Evolutionary conservation across 805 yeast genomes (phyloP), one percentile per base, ranked within the genome.

Genomic region (Barnettozyma californica): DNA sequence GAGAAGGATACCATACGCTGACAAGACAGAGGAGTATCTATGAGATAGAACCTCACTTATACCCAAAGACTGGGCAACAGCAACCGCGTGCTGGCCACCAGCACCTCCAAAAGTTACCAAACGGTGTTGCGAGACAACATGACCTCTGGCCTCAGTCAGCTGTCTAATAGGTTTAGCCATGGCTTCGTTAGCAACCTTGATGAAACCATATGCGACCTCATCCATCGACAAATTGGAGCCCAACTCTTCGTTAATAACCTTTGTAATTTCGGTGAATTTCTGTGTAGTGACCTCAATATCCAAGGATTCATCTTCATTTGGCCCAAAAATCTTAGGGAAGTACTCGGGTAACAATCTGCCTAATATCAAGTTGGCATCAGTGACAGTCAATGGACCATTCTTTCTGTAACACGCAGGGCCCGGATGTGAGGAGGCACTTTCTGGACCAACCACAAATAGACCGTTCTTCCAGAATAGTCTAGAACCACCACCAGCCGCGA

Each of bases 121-220:
- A 49, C 84, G 69, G 63, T 89, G 96, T 10, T 76, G 69, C 9
- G 84, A 63, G 0, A 81, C 74, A 38, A 78, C 73, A 59, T 81
- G 80, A 5, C 96, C 96, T 60, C 82, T 87, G 2, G 92, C 87
- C 62, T 88, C 96, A 0, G 96, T 88, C 45, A 89, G 68, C 38
- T 85, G 82, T 50, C 96, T 74, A 46, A 89, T 86, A 2, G 96
- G 96, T 52, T 95, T 76, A n/a, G 94, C 86, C 96, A 89, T 89
- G 1, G 90, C 71, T 58, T 87, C 95, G 58, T 86, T 84, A 1
- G 96, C 96, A 7, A 89, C 95, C 53, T 81, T 77, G 46, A 89
- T 65, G 62, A 87, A 89, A 0, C 96, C 96, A 55, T 73, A 72
- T 0, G 96, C 96, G 9, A 88, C 84, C 55, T 84, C 82, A 52